A percentile compares a stretch with the other conserved stretches of the same genome.
phyloP scores from a whole-genome alignment of 2,329 filamentous ascomycete species.

The Aspergillus sp. region DNA sequence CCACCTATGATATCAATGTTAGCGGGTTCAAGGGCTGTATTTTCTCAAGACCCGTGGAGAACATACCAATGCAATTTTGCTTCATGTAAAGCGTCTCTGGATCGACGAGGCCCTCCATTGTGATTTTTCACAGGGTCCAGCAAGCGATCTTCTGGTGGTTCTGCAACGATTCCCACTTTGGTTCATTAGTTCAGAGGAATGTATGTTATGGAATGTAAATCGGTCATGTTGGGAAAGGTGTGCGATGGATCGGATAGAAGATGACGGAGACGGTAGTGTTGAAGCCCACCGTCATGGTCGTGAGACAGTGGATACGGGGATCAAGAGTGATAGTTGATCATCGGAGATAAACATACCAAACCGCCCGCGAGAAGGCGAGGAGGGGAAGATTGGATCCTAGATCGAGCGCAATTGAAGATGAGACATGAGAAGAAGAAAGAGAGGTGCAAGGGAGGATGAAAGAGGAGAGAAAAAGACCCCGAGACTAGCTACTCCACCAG shows the following conservation, averaged over 20 bases:
- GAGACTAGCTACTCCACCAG: no score
- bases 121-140: conserved; percentile 13
- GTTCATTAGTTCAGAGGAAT: not conserved
- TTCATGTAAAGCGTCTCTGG: conserved; percentile 92
- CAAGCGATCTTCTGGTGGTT: not conserved
- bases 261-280: not conserved
- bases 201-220: no score
- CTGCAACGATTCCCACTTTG: not conserved
- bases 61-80: conserved; percentile 78
- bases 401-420: conserved; percentile 2
- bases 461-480: not conserved
- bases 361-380: not conserved
- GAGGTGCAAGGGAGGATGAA: not conserved
- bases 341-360: conserved; percentile 1
- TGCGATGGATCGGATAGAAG: not conserved
- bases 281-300: not conserved
- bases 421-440: conserved; percentile 10
- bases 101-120: conserved; percentile 61
- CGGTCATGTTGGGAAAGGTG: no score
- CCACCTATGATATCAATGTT: conserved; percentile 60
- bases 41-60: not conserved
- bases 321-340: conserved; percentile 5
- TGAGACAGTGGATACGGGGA: not conserved
- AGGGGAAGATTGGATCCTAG: conserved; percentile 4
- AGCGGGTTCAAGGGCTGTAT: no score